Evolutionary conservation across 2,329 filamentous ascomycete genomes (phyloP).

Genomic region (Aspergillus sp.): DNA sequence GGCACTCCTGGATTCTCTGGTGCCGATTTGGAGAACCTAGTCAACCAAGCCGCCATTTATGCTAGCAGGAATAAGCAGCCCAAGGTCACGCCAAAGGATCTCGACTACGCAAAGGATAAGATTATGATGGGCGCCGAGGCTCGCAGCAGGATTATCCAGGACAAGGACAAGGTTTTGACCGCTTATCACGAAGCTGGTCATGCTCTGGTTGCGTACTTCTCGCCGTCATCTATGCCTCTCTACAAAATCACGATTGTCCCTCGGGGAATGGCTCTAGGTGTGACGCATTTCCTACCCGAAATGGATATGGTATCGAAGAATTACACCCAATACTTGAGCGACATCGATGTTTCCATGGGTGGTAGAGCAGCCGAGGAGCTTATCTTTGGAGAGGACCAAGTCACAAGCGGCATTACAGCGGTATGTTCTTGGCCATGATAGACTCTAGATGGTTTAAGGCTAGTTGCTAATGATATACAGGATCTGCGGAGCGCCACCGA

Average conservation of each 20-base stretch:
- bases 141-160: constrained; percentile 82
- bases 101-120: constrained; percentile 98
- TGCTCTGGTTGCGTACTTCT: constrained; percentile 84
- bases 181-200: constrained; percentile 96
- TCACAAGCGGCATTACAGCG: constrained; percentile 81
- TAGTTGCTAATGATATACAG: constrained; percentile 43
- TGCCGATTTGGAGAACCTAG: constrained; percentile 92
- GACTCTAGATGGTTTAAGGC: neutral
- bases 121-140: constrained; percentile 96
- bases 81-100: constrained; percentile 73
- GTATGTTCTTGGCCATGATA: constrained; percentile 50
- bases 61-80: constrained; percentile 83
- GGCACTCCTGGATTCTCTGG: constrained; percentile 91
- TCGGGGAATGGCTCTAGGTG: constrained; percentile 78
- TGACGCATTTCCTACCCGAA: constrained; percentile 84
- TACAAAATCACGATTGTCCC: constrained; percentile 99
- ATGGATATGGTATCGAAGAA: constrained; percentile 90
- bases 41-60: constrained; percentile 92
- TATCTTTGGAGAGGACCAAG: constrained; percentile 84
- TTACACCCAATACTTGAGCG: constrained; percentile 78
- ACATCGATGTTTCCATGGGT: constrained; percentile 78
- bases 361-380: constrained; percentile 89
- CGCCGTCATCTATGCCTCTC: constrained; percentile 70
- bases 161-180: constrained; percentile 94
- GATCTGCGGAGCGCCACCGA: constrained; percentile 82